A percentile compares a stretch with the other conserved stretches of the same genome.
Conservation (phyloP, 208 protist species). For the Trypanosoma avium region DNA sequence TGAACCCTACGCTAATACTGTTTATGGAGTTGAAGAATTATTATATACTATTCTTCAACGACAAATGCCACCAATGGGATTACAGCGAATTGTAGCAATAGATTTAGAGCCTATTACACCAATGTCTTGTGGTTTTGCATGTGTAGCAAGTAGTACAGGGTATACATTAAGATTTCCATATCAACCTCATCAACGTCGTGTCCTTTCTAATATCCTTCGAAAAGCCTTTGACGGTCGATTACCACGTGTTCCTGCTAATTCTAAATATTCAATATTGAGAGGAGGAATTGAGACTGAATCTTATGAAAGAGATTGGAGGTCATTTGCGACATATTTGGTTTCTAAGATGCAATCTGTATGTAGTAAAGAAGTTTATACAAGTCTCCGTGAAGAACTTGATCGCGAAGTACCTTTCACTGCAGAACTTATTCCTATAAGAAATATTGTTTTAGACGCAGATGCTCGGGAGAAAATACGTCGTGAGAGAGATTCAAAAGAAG, state of each 20-base stretch:
- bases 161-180: slow-evolving; percentile 77
- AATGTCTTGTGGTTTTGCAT: slow-evolving; percentile 60
- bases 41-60: slow-evolving; percentile 58
- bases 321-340: slow-evolving; percentile 76
- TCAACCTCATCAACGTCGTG: slow-evolving; percentile 61
- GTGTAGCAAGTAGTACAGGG: slow-evolving; percentile 79
- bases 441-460: slow-evolving; percentile 57
- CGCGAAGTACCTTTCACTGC: slow-evolving; percentile 80
- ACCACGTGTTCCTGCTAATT: slow-evolving; percentile 46
- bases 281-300: slow-evolving; percentile 73
- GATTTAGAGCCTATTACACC: slow-evolving; percentile 79
- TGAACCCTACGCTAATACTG: slow-evolving; percentile 69
- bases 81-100: slow-evolving; percentile 78
- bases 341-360: slow-evolving; percentile 62
- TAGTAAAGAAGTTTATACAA: slow-evolving; percentile 22
- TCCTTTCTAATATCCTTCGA: slow-evolving; percentile 51
- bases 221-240: slow-evolving; percentile 81
- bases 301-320: slow-evolving; percentile 84
- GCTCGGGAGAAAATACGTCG: slow-evolving; percentile 55
- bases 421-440: slow-evolving; percentile 81
- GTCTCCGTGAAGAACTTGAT: slow-evolving; percentile 53
- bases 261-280: slow-evolving; percentile 73
- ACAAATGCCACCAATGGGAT: slow-evolving; percentile 45
- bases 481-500: slow-evolving; percentile 75
- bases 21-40: slow-evolving; percentile 69